Conservation (phyloP, 2,329 filamentous ascomycete genomes). For the Penicillium capsulatum region DNA sequence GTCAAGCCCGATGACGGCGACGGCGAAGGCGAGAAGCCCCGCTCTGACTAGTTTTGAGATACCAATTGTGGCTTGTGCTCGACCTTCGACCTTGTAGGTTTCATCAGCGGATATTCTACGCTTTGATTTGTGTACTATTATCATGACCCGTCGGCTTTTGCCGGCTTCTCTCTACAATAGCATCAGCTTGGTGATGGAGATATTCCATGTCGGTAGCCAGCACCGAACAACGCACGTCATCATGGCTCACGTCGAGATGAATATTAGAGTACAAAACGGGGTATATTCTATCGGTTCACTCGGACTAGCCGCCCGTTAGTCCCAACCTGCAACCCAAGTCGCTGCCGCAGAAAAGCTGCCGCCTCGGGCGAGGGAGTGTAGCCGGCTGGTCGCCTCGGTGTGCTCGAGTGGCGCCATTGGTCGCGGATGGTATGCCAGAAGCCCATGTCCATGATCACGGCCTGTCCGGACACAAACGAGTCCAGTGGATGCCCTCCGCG, state of each 20-base stretch:
- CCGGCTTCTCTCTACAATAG: not conserved
- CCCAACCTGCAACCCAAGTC: slow-evolving; percentile 38
- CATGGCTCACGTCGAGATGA: not conserved
- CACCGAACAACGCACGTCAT: slow-evolving; percentile 3
- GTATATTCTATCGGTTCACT: slow-evolving; percentile 20
- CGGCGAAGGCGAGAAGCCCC: slow-evolving; percentile 17
- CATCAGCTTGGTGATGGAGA: not conserved
- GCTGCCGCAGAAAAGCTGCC: slow-evolving; percentile 34
- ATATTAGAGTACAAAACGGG: not conserved
- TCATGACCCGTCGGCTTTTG: slow-evolving; percentile 1
- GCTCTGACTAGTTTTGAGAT: not conserved
- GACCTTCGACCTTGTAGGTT: too few relatives aligned
- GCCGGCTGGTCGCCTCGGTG: slow-evolving; percentile 18
- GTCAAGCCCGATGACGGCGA: slow-evolving; percentile 26
- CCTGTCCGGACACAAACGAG: slow-evolving; percentile 35
- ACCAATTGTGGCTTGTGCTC: too few relatives aligned
- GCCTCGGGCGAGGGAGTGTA: slow-evolving; percentile 34
- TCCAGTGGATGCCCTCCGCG: slow-evolving; percentile 38
- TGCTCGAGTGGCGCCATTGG: slow-evolving; percentile 36
- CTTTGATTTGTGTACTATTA: slow-evolving; percentile 6
- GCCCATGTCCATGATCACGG: slow-evolving; percentile 37
- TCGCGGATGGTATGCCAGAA: slow-evolving; percentile 35
- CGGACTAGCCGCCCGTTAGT: slow-evolving; percentile 33
- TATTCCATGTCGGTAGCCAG: slow-evolving; percentile 6
- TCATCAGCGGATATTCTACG: not conserved